Conservation (phyloP, 2,329 filamentous ascomycete genomes). For the Ascomycota sp. region DNA sequence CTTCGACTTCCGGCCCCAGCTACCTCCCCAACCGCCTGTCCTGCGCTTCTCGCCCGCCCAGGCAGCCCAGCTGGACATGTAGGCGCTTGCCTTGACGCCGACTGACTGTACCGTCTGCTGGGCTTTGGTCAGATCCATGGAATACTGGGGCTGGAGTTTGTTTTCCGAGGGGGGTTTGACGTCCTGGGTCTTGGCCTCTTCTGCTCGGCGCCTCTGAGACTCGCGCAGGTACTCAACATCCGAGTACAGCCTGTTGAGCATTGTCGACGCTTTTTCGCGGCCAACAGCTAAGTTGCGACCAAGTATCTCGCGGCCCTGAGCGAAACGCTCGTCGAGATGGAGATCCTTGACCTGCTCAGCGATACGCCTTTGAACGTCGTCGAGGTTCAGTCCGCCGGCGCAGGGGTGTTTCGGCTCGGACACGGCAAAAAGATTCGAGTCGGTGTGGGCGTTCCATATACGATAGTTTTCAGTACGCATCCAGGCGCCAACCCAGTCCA, state of each 20-base stretch:
- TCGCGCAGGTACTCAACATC: slow-evolving; percentile 51
- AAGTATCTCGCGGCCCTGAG: slow-evolving; percentile 60
- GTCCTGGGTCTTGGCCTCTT: slow-evolving; percentile 13
- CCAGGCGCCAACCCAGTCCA: slow-evolving; percentile 77
- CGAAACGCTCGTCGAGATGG: slow-evolving; percentile 76
- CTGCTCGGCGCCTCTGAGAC: slow-evolving; percentile 18
- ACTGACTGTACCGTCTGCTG: slow-evolving; percentile 25
- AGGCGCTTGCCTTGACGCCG: slow-evolving; percentile 34
- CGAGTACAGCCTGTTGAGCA: slow-evolving; percentile 72
- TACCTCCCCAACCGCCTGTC: slow-evolving; percentile 20
- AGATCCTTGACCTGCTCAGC: slow-evolving; percentile 83
- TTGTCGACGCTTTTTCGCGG: slow-evolving; percentile 64
- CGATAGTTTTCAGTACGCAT: slow-evolving; percentile 71
- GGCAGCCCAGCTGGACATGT: slow-evolving; percentile 44
- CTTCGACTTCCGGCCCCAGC: slow-evolving; percentile 16
- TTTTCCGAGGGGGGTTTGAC: slow-evolving; percentile 1
- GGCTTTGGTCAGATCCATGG: slow-evolving; percentile 16
- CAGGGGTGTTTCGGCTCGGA: slow-evolving; percentile 84
- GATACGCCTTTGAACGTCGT: slow-evolving; percentile 77
- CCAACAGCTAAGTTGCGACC: slow-evolving; percentile 79
- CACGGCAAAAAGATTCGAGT: slow-evolving; percentile 80
- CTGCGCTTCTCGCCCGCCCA: slow-evolving; percentile 61
- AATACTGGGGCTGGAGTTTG: slow-evolving; percentile 2
- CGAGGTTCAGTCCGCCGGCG: slow-evolving; percentile 75
- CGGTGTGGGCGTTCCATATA: slow-evolving; percentile 61